Evolutionary conservation across 495 filamentous ascomycete species (phyloP), one percentile per base, ranked within the genome.

Genomic region (Penicillium coffeae): DNA sequence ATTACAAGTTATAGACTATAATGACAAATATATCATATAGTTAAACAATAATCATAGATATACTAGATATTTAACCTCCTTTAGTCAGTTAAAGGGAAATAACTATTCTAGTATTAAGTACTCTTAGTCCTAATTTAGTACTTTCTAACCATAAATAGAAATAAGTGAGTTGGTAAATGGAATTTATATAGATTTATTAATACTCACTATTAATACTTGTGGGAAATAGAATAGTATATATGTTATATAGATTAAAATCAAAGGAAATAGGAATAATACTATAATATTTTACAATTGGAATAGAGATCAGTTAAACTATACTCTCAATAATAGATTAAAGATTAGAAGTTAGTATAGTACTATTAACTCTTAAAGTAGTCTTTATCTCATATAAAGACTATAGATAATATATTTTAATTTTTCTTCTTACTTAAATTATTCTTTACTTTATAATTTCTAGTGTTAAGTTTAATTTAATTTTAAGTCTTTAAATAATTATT

Each of bases 1-100:
- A 16, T 15, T 38, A 3, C 8, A 38, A 19, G 36, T 38, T 18
- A 38, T 38, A 1, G 36, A 38, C 18, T 14, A 38, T 49, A 41
- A 45, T 40, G 32, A 22, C 34, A 2, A 52, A 32, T 51, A 16
- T 39, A 13, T 44, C 9, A 51, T 51, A 45, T 52, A 21, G 37
- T 52, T 38, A 2, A 33, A 48, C 21, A 32, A 47, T 43, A 52
- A 47, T 33, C 10, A 52, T 43, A 33, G 15, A 27, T 47, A 38
- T 22, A 52, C 44, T 2, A 44, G 50, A 8, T 52, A 47, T 39
- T 52, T 38, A 25, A 33, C 38, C 38, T n/a, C 44, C n/a, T 52
- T 52, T 47, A 32, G 27, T 3, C 13, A 36, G 19, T 33, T 52
- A 3, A 30, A 52, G 30, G 44, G 44, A 48, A 27, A 25, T 8